These are phyloP conservation scores for Phytopythium mirpurense DNA, from an alignment of 352 stramenopile species.

Conservation along the genomic window DNA sequence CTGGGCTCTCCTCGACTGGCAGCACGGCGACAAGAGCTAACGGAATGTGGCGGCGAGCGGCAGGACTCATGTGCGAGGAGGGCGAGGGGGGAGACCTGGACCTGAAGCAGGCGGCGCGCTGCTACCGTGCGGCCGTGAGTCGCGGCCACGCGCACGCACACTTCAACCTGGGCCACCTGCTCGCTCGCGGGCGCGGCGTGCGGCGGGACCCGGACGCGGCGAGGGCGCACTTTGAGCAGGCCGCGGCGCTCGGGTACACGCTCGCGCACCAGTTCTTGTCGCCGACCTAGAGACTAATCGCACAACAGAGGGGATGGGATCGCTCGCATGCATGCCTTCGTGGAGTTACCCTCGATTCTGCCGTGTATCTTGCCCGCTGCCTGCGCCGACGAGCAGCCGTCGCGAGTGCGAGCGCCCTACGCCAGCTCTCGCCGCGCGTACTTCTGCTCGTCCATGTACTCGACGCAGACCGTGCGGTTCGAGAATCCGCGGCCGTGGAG, in stretches of 20 bases:
- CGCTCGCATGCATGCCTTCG: too few species aligned
- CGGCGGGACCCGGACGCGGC: constrained; percentile 45
- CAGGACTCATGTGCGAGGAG: constrained; percentile 74
- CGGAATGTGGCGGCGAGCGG: background rate
- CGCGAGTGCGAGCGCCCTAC: too few species aligned
- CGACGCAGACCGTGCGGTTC: constrained; percentile 86
- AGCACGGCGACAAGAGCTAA: constrained; percentile 6
- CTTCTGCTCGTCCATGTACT: constrained; percentile 86
- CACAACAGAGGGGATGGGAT: too few species aligned
- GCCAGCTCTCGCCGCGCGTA: constrained; percentile 79
- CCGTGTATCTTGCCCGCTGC: too few species aligned
- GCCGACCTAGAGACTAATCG: background rate
- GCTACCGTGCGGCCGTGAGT: constrained; percentile 46
- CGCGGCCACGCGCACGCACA: constrained; percentile 50
- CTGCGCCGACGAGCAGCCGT: too few species aligned
- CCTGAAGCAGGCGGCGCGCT: constrained; percentile 45
- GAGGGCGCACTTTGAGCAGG: constrained; percentile 56
- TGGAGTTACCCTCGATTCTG: too few species aligned
- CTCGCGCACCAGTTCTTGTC: constrained; percentile 49
- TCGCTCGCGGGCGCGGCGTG: constrained; percentile 60
- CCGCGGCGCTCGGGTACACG: constrained; percentile 49
- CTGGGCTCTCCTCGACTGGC: background rate
- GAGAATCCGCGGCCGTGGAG: constrained; percentile 92
- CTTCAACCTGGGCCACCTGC: constrained; percentile 74
- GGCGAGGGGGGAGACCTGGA: constrained; percentile 68